Conservation (phyloP, 345 rosid species). For the Citrus unshiu region DNA sequence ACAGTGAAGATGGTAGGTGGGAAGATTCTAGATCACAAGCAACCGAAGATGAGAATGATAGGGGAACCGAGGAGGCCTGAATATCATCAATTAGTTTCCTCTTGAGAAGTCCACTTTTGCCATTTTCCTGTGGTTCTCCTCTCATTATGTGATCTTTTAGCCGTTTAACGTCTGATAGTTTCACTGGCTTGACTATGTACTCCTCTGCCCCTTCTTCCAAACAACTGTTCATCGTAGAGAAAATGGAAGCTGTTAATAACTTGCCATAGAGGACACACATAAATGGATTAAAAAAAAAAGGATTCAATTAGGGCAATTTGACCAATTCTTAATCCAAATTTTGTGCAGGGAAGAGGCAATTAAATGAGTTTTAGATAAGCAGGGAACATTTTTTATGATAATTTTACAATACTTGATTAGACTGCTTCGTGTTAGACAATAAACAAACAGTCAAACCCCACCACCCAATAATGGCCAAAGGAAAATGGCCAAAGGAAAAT, state of each 20-base stretch:
- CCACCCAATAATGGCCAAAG: neutral
- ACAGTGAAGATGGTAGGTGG: neutral
- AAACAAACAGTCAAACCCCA: neutral
- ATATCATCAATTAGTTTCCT: constrained; percentile 31
- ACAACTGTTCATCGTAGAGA: constrained; percentile 39
- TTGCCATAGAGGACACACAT: neutral
- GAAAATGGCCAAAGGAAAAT: neutral
- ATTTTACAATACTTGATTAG: neutral
- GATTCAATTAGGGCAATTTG: neutral
- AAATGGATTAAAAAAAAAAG: neutral
- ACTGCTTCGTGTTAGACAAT: neutral
- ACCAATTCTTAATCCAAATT: neutral
- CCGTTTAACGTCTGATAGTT: constrained; percentile 67
- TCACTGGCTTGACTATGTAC: constrained; percentile 73
- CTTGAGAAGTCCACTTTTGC: constrained; percentile 25
- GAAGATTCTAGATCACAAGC: neutral
- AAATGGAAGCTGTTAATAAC: neutral
- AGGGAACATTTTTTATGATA: too few species aligned
- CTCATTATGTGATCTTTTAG: constrained; percentile 52
- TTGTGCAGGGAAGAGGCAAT: neutral
- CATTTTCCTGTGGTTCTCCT: constrained; percentile 34
- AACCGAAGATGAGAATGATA: neutral
- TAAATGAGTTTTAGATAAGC: too few species aligned
- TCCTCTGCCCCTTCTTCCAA: constrained; percentile 97
- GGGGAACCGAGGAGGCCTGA: neutral